Evolutionary conservation across 176 grass and related monocot species (phyloP).

Genomic region (Oryza rufipogon): DNA sequence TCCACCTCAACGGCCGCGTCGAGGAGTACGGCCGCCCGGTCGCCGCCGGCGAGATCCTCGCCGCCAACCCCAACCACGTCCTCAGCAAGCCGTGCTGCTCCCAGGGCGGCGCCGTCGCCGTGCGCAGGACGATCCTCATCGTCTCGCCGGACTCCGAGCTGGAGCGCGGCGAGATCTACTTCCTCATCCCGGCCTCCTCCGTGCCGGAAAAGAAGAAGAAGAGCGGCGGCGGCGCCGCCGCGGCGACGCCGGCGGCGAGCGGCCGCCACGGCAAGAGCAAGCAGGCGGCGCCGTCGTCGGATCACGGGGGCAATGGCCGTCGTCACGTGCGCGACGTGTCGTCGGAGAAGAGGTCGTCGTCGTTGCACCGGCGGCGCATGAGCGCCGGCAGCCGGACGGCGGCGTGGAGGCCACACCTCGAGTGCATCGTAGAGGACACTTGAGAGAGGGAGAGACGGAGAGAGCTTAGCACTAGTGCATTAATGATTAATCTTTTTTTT

Average conservation of each 20-base stretch:
- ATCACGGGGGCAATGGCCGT: constrained; percentile 17
- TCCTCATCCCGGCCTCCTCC: constrained; percentile 73
- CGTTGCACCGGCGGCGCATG: constrained; percentile 45
- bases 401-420: constrained; percentile 77
- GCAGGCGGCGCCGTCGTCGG: neutral
- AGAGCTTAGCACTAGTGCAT: neutral
- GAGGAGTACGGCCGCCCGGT: constrained; percentile 81
- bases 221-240: neutral
- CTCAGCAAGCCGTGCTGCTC: constrained; percentile 81
- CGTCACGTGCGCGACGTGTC: constrained; percentile 20
- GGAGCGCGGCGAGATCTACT: constrained; percentile 87
- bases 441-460: constrained; percentile 16
- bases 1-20: constrained; percentile 85
- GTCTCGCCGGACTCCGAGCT: constrained; percentile 75
- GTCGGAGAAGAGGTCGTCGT: constrained; percentile 37
- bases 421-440: constrained; percentile 75
- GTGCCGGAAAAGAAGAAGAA: constrained; percentile 52
- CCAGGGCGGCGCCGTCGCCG: constrained; percentile 44
- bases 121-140: constrained; percentile 67
- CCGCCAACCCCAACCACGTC: constrained; percentile 80
- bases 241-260: neutral
- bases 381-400: constrained; percentile 41
- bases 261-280: constrained; percentile 12
- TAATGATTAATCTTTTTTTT: constrained; percentile 15
- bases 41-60: constrained; percentile 73